These are phyloP conservation scores for Lojkania enalia DNA, from an alignment of 2,329 filamentous ascomycete genomes.

Conservation along the genomic window DNA sequence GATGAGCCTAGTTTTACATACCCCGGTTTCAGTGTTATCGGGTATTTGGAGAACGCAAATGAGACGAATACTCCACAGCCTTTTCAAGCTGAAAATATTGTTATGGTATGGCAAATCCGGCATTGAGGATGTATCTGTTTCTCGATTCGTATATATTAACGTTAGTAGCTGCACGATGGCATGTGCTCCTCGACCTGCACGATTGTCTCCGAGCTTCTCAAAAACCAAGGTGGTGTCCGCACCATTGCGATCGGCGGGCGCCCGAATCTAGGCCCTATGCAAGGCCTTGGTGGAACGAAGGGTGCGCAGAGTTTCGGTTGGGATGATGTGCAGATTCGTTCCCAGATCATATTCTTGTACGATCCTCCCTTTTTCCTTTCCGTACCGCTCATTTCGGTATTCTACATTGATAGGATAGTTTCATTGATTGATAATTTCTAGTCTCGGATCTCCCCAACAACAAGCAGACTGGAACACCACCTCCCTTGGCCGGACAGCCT, in stretches of 20 bases:
- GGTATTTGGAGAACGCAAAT: constrained; percentile 33
- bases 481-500: constrained; percentile 37
- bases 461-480: constrained; percentile 32
- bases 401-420: not conserved
- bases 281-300: constrained; percentile 51
- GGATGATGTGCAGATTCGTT: constrained; percentile 37
- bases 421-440: constrained; percentile 4
- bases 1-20: constrained; percentile 36
- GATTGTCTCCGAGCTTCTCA: constrained; percentile 51
- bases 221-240: constrained; percentile 49
- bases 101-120: constrained; percentile 42
- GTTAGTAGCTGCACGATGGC: constrained; percentile 43
- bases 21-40: constrained; percentile 34
- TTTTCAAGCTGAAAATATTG: constrained; percentile 45
- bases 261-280: constrained; percentile 47
- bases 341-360: constrained; percentile 36
- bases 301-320: constrained; percentile 45
- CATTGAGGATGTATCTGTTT: no score
- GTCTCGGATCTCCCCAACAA: constrained; percentile 34
- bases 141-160: constrained; percentile 5
- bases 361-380: constrained; percentile 1
- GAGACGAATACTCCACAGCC: constrained; percentile 38
- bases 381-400: not conserved
- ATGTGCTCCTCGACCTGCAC: constrained; percentile 54
- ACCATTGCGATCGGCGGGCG: constrained; percentile 50